Conservation (phyloP, 352 stramenopile genomes). For the Thraustochytrium sp. region DNA sequence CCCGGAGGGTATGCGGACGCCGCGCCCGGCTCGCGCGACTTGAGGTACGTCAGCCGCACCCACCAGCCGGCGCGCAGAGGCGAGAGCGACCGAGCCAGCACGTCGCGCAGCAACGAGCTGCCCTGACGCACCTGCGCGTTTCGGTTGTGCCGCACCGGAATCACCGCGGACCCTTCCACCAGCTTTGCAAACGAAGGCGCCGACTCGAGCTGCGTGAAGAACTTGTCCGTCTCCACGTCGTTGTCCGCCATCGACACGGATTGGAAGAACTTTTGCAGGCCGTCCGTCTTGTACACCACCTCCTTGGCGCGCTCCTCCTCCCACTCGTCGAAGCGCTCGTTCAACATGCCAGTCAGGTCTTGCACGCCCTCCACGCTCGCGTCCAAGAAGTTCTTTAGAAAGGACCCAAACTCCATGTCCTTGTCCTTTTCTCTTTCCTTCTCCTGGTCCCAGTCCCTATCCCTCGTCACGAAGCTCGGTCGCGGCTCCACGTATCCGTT, state of each 20-base stretch:
- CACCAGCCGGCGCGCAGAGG: slow-evolving; percentile 10
- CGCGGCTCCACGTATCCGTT: not conserved
- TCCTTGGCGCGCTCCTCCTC: slow-evolving; percentile 31
- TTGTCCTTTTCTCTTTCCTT: not conserved
- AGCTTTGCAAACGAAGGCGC: not conserved
- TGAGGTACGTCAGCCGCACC: slow-evolving; percentile 2
- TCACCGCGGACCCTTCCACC: not conserved
- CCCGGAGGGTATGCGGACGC: not conserved
- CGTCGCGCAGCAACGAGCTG: not conserved
- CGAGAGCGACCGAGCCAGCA: not conserved
- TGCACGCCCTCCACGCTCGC: not conserved
- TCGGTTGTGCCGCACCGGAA: not conserved
- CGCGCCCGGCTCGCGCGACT: not conserved
- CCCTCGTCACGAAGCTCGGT: not conserved
- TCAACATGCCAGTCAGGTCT: not conserved
- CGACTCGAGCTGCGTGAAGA: not conserved
- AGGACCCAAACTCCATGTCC: not conserved
- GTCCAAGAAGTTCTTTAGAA: not conserved
- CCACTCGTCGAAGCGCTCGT: slow-evolving; percentile 30
- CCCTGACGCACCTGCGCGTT: not conserved
- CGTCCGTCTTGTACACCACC: slow-evolving; percentile 27
- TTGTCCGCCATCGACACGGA: not conserved
- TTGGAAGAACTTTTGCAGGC: slow-evolving; percentile 23
- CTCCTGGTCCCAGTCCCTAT: not conserved
- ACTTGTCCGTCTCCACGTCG: not conserved